These are phyloP conservation scores for Trametes gibbosa DNA, from an alignment of 768 basidiomycete species.

Conservation along the genomic window DNA sequence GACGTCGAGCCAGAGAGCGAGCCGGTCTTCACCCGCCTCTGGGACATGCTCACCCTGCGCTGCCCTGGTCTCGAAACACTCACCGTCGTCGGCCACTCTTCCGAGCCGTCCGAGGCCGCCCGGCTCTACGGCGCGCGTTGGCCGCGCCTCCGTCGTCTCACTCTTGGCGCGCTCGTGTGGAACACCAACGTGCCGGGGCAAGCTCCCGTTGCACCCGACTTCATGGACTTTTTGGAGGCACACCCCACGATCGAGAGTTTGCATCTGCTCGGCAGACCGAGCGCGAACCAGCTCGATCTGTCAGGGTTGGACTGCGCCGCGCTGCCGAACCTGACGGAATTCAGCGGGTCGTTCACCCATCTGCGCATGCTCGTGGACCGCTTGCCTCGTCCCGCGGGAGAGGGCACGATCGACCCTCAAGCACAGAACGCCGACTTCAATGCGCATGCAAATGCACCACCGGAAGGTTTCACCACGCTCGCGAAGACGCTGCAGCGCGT, in stretches of 20 bases:
- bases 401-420: background rate
- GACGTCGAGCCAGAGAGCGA: conserved; percentile 41
- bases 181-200: conserved; percentile 42
- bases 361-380: conserved; percentile 53
- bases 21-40: conserved; percentile 51
- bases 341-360: conserved; percentile 67
- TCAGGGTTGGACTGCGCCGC: conserved; percentile 44
- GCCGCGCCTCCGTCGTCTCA: conserved; percentile 60
- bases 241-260: conserved; percentile 46
- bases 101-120: conserved; percentile 52
- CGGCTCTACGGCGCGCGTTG: conserved; percentile 60
- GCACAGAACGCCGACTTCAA: conserved; percentile 5
- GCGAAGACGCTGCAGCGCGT: conserved; percentile 47
- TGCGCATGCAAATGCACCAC: background rate
- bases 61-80: conserved; percentile 70
- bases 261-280: conserved; percentile 37
- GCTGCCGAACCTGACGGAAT: conserved; percentile 51
- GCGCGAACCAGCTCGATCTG: conserved; percentile 47
- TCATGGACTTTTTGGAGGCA: conserved; percentile 65
- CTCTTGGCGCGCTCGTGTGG: conserved; percentile 63
- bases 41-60: conserved; percentile 67
- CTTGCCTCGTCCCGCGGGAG: background rate
- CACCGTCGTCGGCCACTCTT: conserved; percentile 49
- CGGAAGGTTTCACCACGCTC: conserved; percentile 32
- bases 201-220: conserved; percentile 47